phyloP scores from a whole-genome alignment of 345 rosid genomes.

The Orychophragmus violaceus region DNA sequence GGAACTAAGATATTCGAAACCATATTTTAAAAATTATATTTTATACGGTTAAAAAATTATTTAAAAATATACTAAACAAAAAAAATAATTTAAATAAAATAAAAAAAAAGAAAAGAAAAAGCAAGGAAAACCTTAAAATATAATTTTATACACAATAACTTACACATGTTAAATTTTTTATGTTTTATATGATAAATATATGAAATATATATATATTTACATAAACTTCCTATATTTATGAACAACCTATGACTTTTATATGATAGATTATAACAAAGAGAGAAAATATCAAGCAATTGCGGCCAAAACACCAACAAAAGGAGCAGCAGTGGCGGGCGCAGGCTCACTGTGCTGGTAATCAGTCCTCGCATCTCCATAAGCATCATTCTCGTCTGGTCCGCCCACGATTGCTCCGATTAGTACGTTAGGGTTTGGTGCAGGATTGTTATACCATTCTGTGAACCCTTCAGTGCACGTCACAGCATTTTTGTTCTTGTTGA shows the following conservation, averaged over 20 bases:
- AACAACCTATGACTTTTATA: not conserved
- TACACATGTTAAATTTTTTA: too few species aligned
- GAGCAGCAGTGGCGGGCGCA: slow-evolving; percentile 44
- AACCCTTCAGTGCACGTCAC: slow-evolving; percentile 63
- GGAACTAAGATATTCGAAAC: too few species aligned
- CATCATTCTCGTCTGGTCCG: slow-evolving; percentile 59
- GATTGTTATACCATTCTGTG: slow-evolving; percentile 36
- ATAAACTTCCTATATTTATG: not conserved
- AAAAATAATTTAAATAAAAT: too few species aligned
- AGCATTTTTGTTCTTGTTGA: slow-evolving; percentile 39
- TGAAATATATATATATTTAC: too few species aligned
- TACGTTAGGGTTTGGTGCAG: slow-evolving; percentile 48
- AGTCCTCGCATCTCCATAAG: slow-evolving; percentile 37
- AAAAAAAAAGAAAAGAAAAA: too few species aligned
- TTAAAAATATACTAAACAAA: too few species aligned
- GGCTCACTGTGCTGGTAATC: slow-evolving; percentile 47
- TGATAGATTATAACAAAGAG: not conserved
- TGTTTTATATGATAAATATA: too few species aligned
- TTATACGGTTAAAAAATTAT: too few species aligned
- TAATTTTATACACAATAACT: too few species aligned
- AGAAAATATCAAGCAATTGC: slow-evolving; percentile 24
- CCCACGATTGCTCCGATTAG: slow-evolving; percentile 60
- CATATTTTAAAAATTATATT: too few species aligned
- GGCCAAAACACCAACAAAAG: slow-evolving; percentile 63
- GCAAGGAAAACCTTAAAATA: too few species aligned